A percentile compares a stretch with the other conserved stretches of the same genome.
Evolutionary conservation across 2,329 filamentous ascomycete species (phyloP).

Genomic region (Fusarium devonianum): DNA sequence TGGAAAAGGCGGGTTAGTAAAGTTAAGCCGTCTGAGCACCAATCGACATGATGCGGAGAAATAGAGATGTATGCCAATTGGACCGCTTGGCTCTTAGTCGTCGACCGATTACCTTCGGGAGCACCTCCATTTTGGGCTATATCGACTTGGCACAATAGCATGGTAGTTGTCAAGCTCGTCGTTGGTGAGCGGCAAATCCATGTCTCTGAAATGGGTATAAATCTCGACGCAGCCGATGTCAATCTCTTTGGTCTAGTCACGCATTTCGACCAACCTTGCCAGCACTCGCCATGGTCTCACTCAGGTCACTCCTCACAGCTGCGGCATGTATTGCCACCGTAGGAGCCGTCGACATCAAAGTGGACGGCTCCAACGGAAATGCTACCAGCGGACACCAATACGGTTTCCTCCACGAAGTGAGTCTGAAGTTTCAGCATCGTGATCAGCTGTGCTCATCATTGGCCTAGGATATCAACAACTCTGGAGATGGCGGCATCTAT

Average conservation of each 20-base stretch:
- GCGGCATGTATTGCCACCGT: slow-evolving; percentile 21
- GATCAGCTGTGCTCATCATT: too few relatives aligned
- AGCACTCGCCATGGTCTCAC: slow-evolving; percentile 24
- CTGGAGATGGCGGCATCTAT: slow-evolving; percentile 76
- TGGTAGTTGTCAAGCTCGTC: too few relatives aligned
- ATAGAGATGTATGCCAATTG: slow-evolving; percentile 8
- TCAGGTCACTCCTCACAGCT: slow-evolving; percentile 29
- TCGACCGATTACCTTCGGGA: background rate
- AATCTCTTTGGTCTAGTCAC: background rate
- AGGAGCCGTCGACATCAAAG: slow-evolving; percentile 47
- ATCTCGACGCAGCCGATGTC: background rate
- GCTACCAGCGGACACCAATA: slow-evolving; percentile 54
- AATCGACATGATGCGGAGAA: slow-evolving; percentile 30
- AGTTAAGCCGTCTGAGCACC: slow-evolving; percentile 11
- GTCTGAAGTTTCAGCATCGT: too few relatives aligned
- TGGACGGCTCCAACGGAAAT: slow-evolving; percentile 51
- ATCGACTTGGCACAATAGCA: background rate
- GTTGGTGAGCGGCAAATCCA: too few relatives aligned
- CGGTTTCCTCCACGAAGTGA: slow-evolving; percentile 55
- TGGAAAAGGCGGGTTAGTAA: slow-evolving; percentile 16
- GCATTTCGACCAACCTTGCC: slow-evolving; percentile 2
- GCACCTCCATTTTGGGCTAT: background rate
- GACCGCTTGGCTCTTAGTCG: slow-evolving; percentile 32
- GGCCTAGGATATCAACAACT: slow-evolving; percentile 72
- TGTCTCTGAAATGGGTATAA: too few relatives aligned